Evolutionary conservation across 139 green algal genomes (phyloP).

Genomic region (Haematococcus lacustris): DNA sequence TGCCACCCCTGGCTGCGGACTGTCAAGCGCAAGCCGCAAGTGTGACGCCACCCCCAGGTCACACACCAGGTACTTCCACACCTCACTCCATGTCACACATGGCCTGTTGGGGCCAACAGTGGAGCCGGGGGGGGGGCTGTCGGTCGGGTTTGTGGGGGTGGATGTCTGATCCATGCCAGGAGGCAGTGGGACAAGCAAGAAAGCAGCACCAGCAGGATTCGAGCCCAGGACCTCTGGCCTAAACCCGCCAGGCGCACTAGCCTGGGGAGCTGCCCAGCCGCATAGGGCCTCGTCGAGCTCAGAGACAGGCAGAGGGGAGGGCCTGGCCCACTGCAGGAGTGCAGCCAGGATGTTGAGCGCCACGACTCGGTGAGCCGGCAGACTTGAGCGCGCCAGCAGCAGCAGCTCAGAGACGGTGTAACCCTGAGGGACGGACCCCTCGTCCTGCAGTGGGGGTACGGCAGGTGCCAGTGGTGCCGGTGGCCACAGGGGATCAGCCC

Average conservation of each 20-base stretch:
- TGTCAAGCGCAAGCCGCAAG: constrained; percentile 54
- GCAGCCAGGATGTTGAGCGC: constrained; percentile 42
- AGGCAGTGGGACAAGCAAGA: neutral
- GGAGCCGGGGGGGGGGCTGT: neutral
- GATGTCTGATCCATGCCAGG: neutral
- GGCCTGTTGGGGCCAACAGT: neutral
- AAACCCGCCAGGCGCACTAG: too few relatives aligned
- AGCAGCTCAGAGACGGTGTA: constrained; percentile 54
- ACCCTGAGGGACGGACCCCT: constrained; percentile 19
- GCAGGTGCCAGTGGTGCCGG: constrained; percentile 5
- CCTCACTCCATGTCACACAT: constrained; percentile 2
- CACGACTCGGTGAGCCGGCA: constrained; percentile 41
- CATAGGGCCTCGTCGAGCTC: neutral
- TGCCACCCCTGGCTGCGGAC: constrained; percentile 27
- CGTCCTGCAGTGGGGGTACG: constrained; percentile 3
- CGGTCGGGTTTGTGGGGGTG: neutral
- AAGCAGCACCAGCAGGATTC: neutral
- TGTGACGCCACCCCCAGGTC: constrained; percentile 34
- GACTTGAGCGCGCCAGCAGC: constrained; percentile 41
- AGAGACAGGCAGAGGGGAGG: neutral
- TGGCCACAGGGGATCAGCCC: too few relatives aligned
- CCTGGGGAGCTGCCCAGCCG: neutral
- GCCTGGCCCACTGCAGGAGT: constrained; percentile 30
- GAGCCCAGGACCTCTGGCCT: neutral
- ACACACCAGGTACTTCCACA: constrained; percentile 49